Percentiles rank a stretch among this genome's conserved stretches.
phyloP scores from a whole-genome alignment of 306 rosid species.

The Prunus salicina region DNA sequence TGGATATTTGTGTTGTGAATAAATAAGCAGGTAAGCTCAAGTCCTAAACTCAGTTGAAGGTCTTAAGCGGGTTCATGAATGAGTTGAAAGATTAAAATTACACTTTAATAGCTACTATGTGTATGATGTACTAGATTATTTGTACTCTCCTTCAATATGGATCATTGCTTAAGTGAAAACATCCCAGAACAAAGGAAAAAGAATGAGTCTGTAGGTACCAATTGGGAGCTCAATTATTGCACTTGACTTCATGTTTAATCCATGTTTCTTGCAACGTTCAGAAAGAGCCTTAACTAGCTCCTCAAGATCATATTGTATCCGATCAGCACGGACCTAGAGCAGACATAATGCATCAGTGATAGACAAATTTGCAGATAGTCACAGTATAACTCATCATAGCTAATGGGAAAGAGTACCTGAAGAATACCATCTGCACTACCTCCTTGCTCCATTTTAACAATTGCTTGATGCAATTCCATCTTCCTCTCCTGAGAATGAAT shows the following conservation, averaged over 20 bases:
- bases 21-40: not conserved
- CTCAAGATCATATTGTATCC: constrained; percentile 85
- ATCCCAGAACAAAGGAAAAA: not conserved
- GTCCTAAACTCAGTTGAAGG: not conserved
- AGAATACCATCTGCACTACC: constrained; percentile 98
- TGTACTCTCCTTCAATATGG: not conserved
- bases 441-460: constrained; percentile 87
- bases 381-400: constrained; percentile 3
- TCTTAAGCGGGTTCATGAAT: not conserved
- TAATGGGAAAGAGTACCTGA: constrained; percentile 55
- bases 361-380: constrained; percentile 8
- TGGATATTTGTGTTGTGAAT: not conserved
- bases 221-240: constrained; percentile 77
- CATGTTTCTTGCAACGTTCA: constrained; percentile 92
- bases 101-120: constrained; percentile 48
- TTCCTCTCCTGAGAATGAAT: constrained; percentile 66
- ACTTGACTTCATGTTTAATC: constrained; percentile 60
- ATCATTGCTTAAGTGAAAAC: not conserved
- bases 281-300: constrained; percentile 67
- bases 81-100: constrained; percentile 65
- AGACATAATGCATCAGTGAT: constrained; percentile 32
- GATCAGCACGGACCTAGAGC: constrained; percentile 89
- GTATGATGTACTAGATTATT: not conserved
- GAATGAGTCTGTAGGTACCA: constrained; percentile 39
- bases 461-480: constrained; percentile 85